Conservation (phyloP, 768 basidiomycete genomes). For the Leccinum disarticulatum region DNA sequence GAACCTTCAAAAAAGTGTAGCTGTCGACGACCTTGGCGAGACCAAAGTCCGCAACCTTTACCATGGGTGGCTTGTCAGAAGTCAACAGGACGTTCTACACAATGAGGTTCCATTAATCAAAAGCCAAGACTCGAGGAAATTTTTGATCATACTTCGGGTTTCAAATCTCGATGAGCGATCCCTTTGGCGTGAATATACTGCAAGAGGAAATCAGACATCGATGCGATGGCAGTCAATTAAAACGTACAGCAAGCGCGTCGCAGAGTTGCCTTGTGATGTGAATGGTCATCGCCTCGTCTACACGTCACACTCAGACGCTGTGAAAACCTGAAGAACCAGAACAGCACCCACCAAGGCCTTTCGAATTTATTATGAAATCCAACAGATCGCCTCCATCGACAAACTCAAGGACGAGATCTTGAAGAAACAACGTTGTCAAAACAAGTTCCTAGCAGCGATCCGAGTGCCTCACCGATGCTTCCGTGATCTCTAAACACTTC, state of each 20-base stretch:
- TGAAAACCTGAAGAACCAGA: background rate
- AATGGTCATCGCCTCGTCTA: conserved; percentile 56
- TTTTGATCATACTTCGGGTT: conserved; percentile 66
- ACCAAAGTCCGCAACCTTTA: conserved; percentile 96
- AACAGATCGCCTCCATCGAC: conserved; percentile 88
- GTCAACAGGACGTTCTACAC: conserved; percentile 83
- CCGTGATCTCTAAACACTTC: conserved; percentile 73
- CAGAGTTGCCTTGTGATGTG: conserved; percentile 84
- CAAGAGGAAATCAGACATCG: conserved; percentile 4
- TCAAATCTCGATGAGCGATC: conserved; percentile 91
- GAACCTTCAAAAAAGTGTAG: conserved; percentile 70
- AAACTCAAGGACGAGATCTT: conserved; percentile 81
- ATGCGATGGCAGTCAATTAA: background rate
- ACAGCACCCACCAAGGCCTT: conserved; percentile 57
- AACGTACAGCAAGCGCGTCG: conserved; percentile 65
- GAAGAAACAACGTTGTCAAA: conserved; percentile 30
- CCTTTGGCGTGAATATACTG: conserved; percentile 71
- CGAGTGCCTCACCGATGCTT: conserved; percentile 49
- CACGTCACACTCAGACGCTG: background rate
- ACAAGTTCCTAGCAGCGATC: conserved; percentile 1
- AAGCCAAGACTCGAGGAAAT: conserved; percentile 1
- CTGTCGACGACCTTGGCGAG: conserved; percentile 90
- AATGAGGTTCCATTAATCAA: conserved; percentile 3
- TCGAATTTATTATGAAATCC: conserved; percentile 65
- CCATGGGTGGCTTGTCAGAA: conserved; percentile 57